Evolutionary conservation across 2,329 filamentous ascomycete species (phyloP), one percentile per base, ranked within the genome.

Genomic region (Nemania sp.): DNA sequence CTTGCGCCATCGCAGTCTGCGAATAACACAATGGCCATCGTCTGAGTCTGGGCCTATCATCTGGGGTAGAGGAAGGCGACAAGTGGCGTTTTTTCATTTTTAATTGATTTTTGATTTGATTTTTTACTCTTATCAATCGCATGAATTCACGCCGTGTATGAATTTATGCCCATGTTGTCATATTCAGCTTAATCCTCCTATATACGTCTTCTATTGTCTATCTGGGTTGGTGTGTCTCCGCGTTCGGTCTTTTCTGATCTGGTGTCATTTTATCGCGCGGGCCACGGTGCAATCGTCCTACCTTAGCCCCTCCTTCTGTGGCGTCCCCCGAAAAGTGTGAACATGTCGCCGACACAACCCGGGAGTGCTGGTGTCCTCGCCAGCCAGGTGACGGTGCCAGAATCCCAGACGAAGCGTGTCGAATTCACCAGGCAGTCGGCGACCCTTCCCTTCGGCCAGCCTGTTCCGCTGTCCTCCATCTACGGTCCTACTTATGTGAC

Each of bases 401-500:
- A 75, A 57, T 65, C 71, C 37, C 69, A 70, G 50, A 67, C 69
- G 29, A 62, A 71, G 9, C 67, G 72, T 51, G 67, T 69, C 65
- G 68, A 72, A 59, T 77, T 78, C 67, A 74, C 72, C 65, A 77
- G 75, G 67, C 61, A 78, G 67, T 84, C 83, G 32, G 81, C 83
- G 43, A 82, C 77, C 60, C 77, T 87, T 20, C 83, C 84, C 17
- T 86, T 87, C 54, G 84, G 84, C 64, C 81, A 85, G 74, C 75
- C 76, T 54, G 80, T 87, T 46, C 63, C 82, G 21, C 75, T 87
- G 60, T 75, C 81, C 35, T 80, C 83, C 69, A 90, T 98, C 75
- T 88, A 85, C 62, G 95, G 94, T 15, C 91, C 94, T 67, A 95
- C 91, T 57, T 99, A 99, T 78, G 85, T 94, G 63, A 98, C 94